phyloP scores from a whole-genome alignment of 108 stramenopile species.

The Skeletonema potamos region DNA sequence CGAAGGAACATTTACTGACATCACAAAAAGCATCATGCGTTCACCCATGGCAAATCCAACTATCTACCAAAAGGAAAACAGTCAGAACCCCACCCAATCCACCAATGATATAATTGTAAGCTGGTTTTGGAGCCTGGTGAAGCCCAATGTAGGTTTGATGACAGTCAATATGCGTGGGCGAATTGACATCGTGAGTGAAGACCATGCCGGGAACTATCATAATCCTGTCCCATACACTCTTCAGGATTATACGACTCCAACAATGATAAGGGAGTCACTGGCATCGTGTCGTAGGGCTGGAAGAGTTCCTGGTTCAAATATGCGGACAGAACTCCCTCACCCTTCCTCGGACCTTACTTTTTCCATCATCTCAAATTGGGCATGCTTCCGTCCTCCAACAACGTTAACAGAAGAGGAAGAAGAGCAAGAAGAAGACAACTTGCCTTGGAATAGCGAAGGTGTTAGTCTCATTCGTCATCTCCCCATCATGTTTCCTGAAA shows the following conservation, averaged over 20 bases:
- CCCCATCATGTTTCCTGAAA: conserved; percentile 31
- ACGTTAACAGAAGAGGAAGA: neutral
- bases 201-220: conserved; percentile 41
- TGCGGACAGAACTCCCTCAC: conserved; percentile 21
- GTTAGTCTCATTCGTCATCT: conserved; percentile 27
- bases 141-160: conserved; percentile 41
- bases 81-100: conserved; percentile 30
- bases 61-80: conserved; percentile 6
- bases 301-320: conserved; percentile 6
- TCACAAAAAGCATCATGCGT: conserved; percentile 20
- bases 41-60: conserved; percentile 35
- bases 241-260: conserved; percentile 26
- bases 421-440: neutral
- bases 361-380: conserved; percentile 41
- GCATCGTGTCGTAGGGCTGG: conserved; percentile 31
- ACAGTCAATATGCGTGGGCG: conserved; percentile 36
- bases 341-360: conserved; percentile 28
- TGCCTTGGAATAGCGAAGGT: conserved; percentile 7
- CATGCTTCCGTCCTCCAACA: conserved; percentile 23
- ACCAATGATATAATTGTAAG: conserved; percentile 39
- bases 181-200: conserved; percentile 16
- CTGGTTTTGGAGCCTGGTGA: conserved; percentile 38
- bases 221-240: conserved; percentile 37
- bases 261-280: conserved; percentile 33
- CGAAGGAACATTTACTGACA: conserved; percentile 21